Conservation (phyloP, 768 basidiomycete species). For the Termitomyces sp. region DNA sequence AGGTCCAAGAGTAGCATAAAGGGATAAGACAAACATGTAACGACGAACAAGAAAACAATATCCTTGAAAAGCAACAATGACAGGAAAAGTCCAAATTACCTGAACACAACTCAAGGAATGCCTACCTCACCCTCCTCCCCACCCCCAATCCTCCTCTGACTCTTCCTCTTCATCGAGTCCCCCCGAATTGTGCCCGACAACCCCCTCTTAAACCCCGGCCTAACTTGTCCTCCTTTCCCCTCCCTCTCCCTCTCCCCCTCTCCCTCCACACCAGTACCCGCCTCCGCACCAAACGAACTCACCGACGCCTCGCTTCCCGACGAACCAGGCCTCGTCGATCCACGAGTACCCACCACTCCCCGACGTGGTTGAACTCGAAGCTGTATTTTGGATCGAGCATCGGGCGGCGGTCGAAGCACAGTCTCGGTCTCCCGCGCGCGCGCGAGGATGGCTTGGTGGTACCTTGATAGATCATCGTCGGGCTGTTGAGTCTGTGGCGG, state of each 20-base stretch:
- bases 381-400: background rate
- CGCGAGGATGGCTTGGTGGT: background rate
- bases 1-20: no score
- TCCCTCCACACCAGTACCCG: background rate
- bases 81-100: no score
- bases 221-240: background rate
- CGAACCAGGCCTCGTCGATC: no score
- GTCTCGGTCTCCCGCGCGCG: background rate
- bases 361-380: no score
- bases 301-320: background rate
- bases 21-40: no score
- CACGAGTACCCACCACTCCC: background rate
- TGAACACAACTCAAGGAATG: no score
- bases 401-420: background rate
- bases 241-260: background rate
- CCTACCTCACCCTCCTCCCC: background rate
- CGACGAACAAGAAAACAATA: no score
- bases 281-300: background rate
- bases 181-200: background rate
- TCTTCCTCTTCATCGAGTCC: background rate
- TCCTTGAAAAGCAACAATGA: no score
- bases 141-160: background rate
- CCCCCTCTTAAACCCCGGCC: background rate
- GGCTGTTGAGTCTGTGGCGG: background rate
- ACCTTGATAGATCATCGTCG: slow-evolving; percentile 1